phyloP scores from a whole-genome alignment of 2,329 filamentous ascomycete species.

The Aspergillus nomiae region DNA sequence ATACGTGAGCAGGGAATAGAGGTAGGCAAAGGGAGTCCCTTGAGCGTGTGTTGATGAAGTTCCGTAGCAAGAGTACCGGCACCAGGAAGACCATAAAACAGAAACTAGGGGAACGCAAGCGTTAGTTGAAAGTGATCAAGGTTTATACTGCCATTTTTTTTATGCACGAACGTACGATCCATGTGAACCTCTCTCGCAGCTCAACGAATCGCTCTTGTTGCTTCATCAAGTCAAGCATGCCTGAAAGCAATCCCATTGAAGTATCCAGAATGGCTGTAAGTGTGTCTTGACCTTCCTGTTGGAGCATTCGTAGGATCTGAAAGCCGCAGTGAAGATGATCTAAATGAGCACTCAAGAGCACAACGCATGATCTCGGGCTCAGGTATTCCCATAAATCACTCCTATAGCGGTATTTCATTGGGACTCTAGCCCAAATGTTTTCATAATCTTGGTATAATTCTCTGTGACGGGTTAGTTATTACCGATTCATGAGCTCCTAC shows the following conservation, averaged over 20 bases:
- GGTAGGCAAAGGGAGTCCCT: background rate
- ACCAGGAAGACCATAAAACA: constrained; percentile 12
- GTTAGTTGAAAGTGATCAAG: background rate
- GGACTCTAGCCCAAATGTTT: background rate
- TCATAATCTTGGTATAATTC: background rate
- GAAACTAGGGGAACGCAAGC: background rate
- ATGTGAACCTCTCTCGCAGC: background rate
- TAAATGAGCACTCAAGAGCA: constrained; percentile 2
- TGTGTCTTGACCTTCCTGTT: background rate
- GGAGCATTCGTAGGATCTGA: constrained; percentile 10
- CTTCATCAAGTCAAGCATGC: constrained; percentile 7
- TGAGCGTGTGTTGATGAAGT: constrained; percentile 1
- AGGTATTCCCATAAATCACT: background rate
- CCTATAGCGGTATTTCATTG: constrained; percentile 4
- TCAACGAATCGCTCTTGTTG: background rate
- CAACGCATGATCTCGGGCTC: background rate
- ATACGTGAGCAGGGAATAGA: background rate
- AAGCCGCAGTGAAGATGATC: constrained; percentile 9
- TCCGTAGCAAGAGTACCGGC: constrained; percentile 11
- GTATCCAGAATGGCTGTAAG: background rate
- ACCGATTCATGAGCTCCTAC: no score
- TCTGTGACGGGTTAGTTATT: background rate
- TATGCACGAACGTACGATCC: background rate
- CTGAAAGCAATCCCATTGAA: constrained; percentile 9
- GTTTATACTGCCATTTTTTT: background rate